Evolutionary conservation across 2,329 filamentous ascomycete species (phyloP).

Genomic region (Aspergillus aculeatus): DNA sequence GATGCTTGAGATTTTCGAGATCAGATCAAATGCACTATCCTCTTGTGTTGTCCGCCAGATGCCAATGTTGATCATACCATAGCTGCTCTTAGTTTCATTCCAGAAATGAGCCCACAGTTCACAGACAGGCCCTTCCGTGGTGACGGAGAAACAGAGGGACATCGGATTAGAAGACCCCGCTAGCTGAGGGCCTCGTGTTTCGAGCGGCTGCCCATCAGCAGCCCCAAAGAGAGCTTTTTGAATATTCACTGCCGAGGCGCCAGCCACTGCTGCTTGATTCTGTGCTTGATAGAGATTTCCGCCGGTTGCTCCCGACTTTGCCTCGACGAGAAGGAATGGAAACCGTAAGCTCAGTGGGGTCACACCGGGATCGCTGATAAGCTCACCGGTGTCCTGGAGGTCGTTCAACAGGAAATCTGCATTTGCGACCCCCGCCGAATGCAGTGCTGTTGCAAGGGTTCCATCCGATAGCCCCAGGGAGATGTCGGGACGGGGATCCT

Average conservation of each 20-base stretch:
- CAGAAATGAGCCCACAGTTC: slow-evolving; percentile 4
- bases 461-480: no score
- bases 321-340: slow-evolving; percentile 10
- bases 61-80: no score
- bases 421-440: no score
- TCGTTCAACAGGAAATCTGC: no score
- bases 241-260: neutral
- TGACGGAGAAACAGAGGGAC: neutral
- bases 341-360: neutral
- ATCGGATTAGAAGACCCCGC: neutral
- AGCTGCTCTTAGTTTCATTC: neutral
- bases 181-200: neutral
- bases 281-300: slow-evolving; percentile 2
- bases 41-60: no score
- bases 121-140: neutral
- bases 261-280: slow-evolving; percentile 2
- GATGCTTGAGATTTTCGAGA: no score
- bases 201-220: neutral
- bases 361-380: no score
- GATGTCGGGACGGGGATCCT: no score
- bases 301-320: slow-evolving; percentile 2
- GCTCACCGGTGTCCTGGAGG: no score
- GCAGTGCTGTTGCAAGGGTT: no score
- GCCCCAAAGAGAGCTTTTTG: neutral
- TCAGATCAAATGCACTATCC: no score